Evolutionary conservation across 306 rosid genomes (phyloP).

Genomic region (Cicer cuneatum): DNA sequence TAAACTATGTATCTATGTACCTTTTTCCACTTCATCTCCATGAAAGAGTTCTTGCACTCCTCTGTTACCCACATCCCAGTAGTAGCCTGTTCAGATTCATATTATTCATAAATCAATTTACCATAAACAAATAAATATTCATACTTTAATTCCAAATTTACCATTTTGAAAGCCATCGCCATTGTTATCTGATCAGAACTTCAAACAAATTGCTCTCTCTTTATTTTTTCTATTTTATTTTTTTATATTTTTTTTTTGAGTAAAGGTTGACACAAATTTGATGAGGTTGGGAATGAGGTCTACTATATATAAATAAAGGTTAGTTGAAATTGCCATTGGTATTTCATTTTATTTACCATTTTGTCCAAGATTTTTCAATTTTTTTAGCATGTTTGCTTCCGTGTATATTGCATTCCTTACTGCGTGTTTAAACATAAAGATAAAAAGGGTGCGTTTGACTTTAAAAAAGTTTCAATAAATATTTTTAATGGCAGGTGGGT

Average conservation of each 20-base stretch:
- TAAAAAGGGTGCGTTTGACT: no score
- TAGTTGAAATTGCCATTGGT: conserved; percentile 9
- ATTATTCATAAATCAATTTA: background rate
- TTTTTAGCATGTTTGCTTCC: background rate
- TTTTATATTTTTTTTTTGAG: background rate
- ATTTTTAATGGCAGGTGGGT: no score
- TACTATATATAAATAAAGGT: conserved; percentile 39
- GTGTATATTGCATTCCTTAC: background rate
- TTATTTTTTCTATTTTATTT: background rate
- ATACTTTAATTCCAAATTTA: no score
- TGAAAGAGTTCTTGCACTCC: conserved; percentile 95
- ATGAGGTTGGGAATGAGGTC: conserved; percentile 27
- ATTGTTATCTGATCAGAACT: conserved; percentile 55
- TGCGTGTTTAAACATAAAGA: no score
- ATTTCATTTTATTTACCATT: conserved; percentile 43
- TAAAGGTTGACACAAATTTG: conserved; percentile 24
- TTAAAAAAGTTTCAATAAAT: no score
- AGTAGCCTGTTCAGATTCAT: conserved; percentile 67
- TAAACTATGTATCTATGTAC: conserved; percentile 86
- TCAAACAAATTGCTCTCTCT: background rate
- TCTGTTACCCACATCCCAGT: conserved; percentile 99
- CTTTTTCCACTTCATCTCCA: conserved; percentile 99
- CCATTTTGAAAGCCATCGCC: conserved; percentile 99
- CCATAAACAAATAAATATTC: background rate
- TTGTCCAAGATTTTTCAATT: conserved; percentile 14